A percentile compares a stretch with the other conserved stretches of the same genome.
Evolutionary conservation across 257 asterid genomes (phyloP).

Genomic region (Petunia secreta): DNA sequence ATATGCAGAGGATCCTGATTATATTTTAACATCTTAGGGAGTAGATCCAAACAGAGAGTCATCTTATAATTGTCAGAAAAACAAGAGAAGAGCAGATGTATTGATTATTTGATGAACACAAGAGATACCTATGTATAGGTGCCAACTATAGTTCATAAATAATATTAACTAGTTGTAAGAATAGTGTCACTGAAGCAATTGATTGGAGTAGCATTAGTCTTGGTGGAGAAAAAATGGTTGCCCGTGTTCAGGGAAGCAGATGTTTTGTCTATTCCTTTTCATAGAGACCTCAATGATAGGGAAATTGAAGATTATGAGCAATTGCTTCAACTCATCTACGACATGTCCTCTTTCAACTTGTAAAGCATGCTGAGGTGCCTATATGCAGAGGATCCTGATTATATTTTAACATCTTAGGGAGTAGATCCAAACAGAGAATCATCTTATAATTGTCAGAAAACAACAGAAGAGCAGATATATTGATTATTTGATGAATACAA

Average conservation of each 20-base stretch:
- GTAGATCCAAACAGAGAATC: neutral
- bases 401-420: neutral
- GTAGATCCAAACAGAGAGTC: neutral
- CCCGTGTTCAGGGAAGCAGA: neutral
- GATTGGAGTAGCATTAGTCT: neutral
- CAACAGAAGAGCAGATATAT: neutral
- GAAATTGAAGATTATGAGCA: too few relatives aligned
- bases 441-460: neutral
- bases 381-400: neutral
- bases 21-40: neutral
- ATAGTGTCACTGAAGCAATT: slow-evolving; percentile 3
- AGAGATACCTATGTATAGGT: neutral
- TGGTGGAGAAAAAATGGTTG: neutral
- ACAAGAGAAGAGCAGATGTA: neutral
- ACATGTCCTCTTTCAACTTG: neutral
- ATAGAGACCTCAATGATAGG: too few relatives aligned
- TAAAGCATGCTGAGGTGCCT: slow-evolving; percentile 9
- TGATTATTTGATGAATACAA: neutral
- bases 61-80: neutral
- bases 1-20: neutral
- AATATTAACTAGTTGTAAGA: neutral
- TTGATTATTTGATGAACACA: neutral
- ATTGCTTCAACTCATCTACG: too few relatives aligned
- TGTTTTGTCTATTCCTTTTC: too few relatives aligned
- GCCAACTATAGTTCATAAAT: neutral